These are phyloP conservation scores for Solanum chmielewskii DNA, from an alignment of 257 asterid species.

Conservation along the genomic window DNA sequence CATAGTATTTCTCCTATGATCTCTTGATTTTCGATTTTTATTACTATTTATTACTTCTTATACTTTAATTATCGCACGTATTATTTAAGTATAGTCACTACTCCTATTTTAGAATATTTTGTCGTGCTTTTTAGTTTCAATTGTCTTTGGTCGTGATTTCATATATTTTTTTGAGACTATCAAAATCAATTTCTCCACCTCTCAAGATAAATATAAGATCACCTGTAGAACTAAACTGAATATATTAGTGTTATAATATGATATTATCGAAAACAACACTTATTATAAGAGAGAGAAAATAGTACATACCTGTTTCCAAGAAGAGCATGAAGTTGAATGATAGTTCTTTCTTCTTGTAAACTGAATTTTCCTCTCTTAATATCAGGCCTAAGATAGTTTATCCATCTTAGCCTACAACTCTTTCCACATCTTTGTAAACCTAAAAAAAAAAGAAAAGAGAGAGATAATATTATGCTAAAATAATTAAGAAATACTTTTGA, in stretches of 20 bases:
- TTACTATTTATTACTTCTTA: not conserved
- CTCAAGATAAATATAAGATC: not conserved
- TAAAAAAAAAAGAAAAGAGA: not conserved
- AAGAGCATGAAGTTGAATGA: conserved; percentile 26
- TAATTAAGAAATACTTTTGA: not conserved
- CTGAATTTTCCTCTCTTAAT: conserved; percentile 16
- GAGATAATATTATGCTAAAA: not conserved
- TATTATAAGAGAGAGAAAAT: not conserved
- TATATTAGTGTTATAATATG: fast-evolving
- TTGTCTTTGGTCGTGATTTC: not conserved
- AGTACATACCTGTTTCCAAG: conserved; percentile 19
- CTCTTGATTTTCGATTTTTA: not conserved
- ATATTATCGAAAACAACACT: not conserved
- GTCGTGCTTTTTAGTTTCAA: not conserved
- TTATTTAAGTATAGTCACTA: not conserved
- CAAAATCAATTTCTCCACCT: not conserved
- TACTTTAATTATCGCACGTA: not conserved
- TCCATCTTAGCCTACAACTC: conserved; percentile 24
- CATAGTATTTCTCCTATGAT: not conserved
- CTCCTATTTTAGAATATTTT: not conserved
- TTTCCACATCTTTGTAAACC: conserved; percentile 19
- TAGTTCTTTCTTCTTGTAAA: conserved; percentile 16
- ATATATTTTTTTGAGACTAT: not conserved
- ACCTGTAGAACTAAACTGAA: not conserved
- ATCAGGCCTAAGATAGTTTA: conserved; percentile 15